Percentiles rank a stretch among this genome's conserved stretches.
These are phyloP conservation scores for Paracoccidioides brasiliensis DNA, from an alignment of 2,329 filamentous ascomycete genomes.

Conservation along the genomic window DNA sequence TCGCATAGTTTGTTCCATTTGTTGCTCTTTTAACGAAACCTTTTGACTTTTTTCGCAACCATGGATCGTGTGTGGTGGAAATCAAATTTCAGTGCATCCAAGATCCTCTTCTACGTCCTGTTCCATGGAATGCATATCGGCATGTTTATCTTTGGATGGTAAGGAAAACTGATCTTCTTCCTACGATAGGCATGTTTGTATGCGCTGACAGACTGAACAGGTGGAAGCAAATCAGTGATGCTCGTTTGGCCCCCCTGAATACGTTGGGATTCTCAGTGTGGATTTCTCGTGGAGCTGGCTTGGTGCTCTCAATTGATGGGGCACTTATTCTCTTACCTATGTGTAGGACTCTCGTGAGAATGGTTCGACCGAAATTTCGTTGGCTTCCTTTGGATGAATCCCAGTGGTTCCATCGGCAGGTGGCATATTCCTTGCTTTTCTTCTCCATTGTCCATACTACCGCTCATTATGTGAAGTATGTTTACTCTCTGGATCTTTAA, in stretches of 20 bases:
- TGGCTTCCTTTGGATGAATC: conserved; percentile 94
- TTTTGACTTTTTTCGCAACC: not conserved
- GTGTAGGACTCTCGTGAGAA: conserved; percentile 79
- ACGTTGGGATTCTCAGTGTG: conserved; percentile 77
- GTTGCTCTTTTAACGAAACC: too few species aligned
- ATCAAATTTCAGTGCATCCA: conserved; percentile 54
- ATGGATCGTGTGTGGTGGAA: conserved; percentile 14
- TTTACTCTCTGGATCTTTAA: conserved; percentile 6
- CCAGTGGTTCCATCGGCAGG: conserved; percentile 89
- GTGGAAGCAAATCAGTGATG: conserved; percentile 62
- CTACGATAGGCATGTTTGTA: not conserved
- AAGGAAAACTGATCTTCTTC: conserved; percentile 22
- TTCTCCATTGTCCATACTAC: conserved; percentile 66
- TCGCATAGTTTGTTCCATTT: not conserved
- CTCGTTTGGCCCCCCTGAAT: conserved; percentile 63
- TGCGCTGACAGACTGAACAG: conserved; percentile 36
- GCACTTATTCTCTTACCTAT: conserved; percentile 86
- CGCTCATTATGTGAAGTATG: conserved; percentile 88
- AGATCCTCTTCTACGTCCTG: conserved; percentile 64
- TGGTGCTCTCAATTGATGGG: conserved; percentile 71
- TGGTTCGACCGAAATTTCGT: conserved; percentile 70
- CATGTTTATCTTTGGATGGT: conserved; percentile 81
- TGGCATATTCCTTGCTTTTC: conserved; percentile 76
- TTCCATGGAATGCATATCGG: conserved; percentile 70
- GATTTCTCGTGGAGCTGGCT: conserved; percentile 85